Percentiles rank a stretch among this genome's conserved stretches.
Conservation (phyloP, 164 flowering plant species). For the Liriodendron chinense region DNA sequence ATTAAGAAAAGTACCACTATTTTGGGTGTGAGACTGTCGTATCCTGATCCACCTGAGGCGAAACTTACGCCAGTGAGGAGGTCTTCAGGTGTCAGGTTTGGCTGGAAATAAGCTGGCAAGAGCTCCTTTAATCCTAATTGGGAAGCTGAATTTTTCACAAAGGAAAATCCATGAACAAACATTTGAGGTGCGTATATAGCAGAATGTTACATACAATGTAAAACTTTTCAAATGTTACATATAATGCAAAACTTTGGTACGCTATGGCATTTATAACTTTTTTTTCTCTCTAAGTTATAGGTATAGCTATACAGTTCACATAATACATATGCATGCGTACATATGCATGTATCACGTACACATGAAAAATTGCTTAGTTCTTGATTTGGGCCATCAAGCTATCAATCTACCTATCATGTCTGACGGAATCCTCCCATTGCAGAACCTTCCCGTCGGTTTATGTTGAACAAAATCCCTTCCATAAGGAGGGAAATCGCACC, state of each 20-base stretch:
- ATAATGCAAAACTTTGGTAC: not conserved
- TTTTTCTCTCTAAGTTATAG: not conserved
- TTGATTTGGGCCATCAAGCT: conserved; percentile 22
- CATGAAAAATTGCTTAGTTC: not conserved
- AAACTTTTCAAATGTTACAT: too few relatives aligned
- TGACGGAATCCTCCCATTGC: conserved; percentile 47
- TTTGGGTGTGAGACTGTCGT: conserved; percentile 37
- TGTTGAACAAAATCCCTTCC: conserved; percentile 58
- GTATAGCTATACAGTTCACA: not conserved
- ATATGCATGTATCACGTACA: not conserved
- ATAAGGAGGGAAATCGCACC: conserved; percentile 68
- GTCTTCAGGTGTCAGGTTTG: conserved; percentile 31
- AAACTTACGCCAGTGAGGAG: conserved; percentile 57
- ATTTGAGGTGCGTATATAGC: not conserved
- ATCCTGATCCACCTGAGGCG: conserved; percentile 59
- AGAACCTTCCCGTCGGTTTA: conserved; percentile 60
- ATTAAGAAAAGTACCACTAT: not conserved
- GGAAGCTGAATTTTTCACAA: conserved; percentile 1
- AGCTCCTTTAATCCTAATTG: conserved; percentile 37
- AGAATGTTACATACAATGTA: not conserved
- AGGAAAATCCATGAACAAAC: not conserved
- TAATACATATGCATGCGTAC: not conserved
- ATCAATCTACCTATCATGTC: conserved; percentile 7
- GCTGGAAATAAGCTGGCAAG: conserved; percentile 51
- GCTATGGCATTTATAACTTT: not conserved